A percentile compares a stretch with the other conserved stretches of the same genome.
phyloP scores from a whole-genome alignment of 805 yeast species.

The Clavispora carvajalis region DNA sequence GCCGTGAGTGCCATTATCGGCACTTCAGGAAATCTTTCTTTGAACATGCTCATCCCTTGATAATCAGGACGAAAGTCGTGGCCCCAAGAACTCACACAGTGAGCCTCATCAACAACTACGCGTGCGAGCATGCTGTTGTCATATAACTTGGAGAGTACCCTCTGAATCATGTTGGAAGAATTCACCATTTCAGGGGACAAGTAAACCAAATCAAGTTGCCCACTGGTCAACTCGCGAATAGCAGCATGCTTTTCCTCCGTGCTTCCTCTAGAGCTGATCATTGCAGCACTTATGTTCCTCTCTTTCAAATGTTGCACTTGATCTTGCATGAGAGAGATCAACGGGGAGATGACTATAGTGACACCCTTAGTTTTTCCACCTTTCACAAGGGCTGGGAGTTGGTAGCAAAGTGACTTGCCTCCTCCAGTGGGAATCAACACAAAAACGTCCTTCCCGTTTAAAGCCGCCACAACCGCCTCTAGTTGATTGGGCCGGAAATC shows the following conservation, averaged over 20 bases:
- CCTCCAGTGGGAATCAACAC: constrained; percentile 99
- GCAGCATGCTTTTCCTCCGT: constrained; percentile 59
- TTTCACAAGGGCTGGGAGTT: constrained; percentile 80
- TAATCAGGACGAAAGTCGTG: constrained; percentile 98
- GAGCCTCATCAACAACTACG: constrained; percentile 94
- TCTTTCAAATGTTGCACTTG: constrained; percentile 78
- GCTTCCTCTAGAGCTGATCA: constrained; percentile 76
- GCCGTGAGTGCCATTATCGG: constrained; percentile 97
- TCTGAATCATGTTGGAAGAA: constrained; percentile 63
- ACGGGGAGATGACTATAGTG: constrained; percentile 88
- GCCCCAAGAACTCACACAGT: constrained; percentile 98
- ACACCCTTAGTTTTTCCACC: constrained; percentile 77
- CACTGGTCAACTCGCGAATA: constrained; percentile 57
- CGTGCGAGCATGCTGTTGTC: constrained; percentile 61
- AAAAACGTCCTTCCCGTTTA: constrained; percentile 79
- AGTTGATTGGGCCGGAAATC: constrained; percentile 78
- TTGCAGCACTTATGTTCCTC: constrained; percentile 72
- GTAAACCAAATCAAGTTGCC: constrained; percentile 71
- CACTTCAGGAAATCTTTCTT: constrained; percentile 64
- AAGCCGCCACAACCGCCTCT: constrained; percentile 77
- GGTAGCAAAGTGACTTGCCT: constrained; percentile 94
- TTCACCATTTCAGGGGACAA: constrained; percentile 93
- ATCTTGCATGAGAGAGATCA: constrained; percentile 95
- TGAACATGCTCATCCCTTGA: constrained; percentile 71
- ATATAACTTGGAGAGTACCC: constrained; percentile 55